Evolutionary conservation across 345 rosid species (phyloP), one percentile per base, ranked within the genome.

Genomic region (Brassica rapa): DNA sequence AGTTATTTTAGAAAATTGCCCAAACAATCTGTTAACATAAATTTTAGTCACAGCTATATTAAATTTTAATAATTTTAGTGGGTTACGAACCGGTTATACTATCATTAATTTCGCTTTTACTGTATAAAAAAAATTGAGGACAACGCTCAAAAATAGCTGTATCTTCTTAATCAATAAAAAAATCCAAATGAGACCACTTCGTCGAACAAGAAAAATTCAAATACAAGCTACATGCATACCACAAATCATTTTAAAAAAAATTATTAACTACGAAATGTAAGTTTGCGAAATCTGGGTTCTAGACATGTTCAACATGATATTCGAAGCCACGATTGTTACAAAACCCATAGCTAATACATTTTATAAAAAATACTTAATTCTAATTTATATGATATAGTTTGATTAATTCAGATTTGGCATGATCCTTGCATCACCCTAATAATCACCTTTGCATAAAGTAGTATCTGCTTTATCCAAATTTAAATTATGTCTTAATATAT

Each of bases 161-260:
- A 35, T 56, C 46, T 65, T 67, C 62, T 66, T 51, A 73, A 33
- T 15, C 57, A 59, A 9, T n/a, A 3, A 0, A 16, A 73, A 16
- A 11, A 11, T 33, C 23, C n/a, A 16, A 37, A 0, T 15, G 19
- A 62, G 78, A 29, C 75, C 24, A 73, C 4, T 62, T 73, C 82
- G 25, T 68, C 59, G 41, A 73, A 3, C 8, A 53, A 37, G 6
- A 19, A 80, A 79, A 62, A 46, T 24, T 51, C 21, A 62, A 8
- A 79, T 37, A 62, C 63, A 25, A 73, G 61, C 75, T 80, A 80
- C 82, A 80, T 80, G 82, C 79, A 39, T 60, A 62, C 82, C 79
- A 80, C 82, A 74, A 19, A 68, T 55, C 37, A 68, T 74, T 2
- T 7, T 1, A 35, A 35, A 16, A 12, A 32, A 60, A 25, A 11